Base-by-base conservation (phyloP, 306 rosid genomes). In the Prosopis cineraria region DNA sequence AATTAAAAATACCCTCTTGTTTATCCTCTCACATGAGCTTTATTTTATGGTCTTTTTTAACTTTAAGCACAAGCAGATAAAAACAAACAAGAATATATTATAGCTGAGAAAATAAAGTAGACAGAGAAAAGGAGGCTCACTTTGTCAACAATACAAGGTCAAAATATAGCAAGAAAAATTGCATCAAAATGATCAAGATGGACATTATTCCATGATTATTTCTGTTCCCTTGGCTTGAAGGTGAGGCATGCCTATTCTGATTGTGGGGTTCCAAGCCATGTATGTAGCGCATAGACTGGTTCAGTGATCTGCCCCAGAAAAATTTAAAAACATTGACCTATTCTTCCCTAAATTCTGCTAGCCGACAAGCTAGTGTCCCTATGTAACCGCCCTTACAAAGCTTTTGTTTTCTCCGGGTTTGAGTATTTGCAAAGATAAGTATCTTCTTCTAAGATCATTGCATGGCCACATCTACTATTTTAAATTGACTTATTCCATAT, bases 141-240 rank as follows among this genome's bases (percentile, higher is more conserved):
- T 43, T 69, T 78, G 76, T 56, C 76, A 47, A 37, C n/a, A 65
- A 65, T 31, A 43, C 25, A 17, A 41, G 13, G 70, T 56, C 52
- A 9, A 72, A 68, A 76, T 47, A 16, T 17, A 48, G 40, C 40
- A 65, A 73, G 63, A 27, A 80, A 68, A 17, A 55, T 55, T 76
- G 53, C 25, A 67, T 37, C 68, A 70, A 79, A 79, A 83, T 65
- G 47, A 75, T 5, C 25, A 55, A 55, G 24, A 62, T 79, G 74
- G 20, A 9, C 43, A 78, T 50, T 37, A 45, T 40, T 82, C 36
- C 83, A 83, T 78, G 77, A 83, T 83, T 78, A 59, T 64, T 76
- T 63, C 45, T 75, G 81, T 63, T 68, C 74, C 80, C 79, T 41
- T 83, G 39, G 64, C 87, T 83, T 83, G 78, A 79, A 83, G 87